Base-by-base conservation (phyloP, 2,329 filamentous ascomycete species). In the Penicillium sp. region DNA sequence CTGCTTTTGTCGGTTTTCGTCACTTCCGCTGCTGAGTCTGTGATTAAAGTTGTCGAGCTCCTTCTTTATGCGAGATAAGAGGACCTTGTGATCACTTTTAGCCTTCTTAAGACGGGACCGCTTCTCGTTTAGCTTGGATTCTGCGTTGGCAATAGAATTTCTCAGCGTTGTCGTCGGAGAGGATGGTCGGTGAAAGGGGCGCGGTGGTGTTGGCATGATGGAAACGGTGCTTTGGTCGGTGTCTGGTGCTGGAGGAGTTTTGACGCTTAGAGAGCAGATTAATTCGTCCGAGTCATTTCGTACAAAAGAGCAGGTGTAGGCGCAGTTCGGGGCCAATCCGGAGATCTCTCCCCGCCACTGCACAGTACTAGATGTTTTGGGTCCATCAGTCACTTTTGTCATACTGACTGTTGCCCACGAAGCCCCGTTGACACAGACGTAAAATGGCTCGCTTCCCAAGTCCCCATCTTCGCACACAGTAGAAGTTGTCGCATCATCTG, bases 131-230 rank as follows among this genome's bases (percentile, higher is more conserved):
- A 86, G 71, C 64, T 84, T 84, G 52, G 78, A 75, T 65, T 87
- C 83, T 40, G 82, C 82, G 40, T 83, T 82, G 60, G 80, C 74
- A 54, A 87, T 85, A 7, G 84, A 86, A 59, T 86, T 85, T 67
- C 81, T 85, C 51, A 87, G 73, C 1, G 84, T 87, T 16, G 84
- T 86, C 14, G 80, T 82, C 16, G 84, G 84, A 23, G 84, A 87
- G 40, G 83, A 83, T 47, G 84, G 84, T 45, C 83, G 80, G 55
- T 86, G 77, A 28, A 81, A 77, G 60, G 83, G 81, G 59, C 83
- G 82, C 49, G 80, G 77, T 45, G 81, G 75, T 24, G 81, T 75
- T 18, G 76, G 42, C 52, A 58, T 55, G 33, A 42, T 56, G 8
- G 52, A 49, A 23, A 47, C 47, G 28, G 28, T 72, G 81, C 82